Evolutionary conservation across 176 grass and related monocot species (phyloP), one percentile per base, ranked within the genome.

Genomic region (Phyllostachys edulis): DNA sequence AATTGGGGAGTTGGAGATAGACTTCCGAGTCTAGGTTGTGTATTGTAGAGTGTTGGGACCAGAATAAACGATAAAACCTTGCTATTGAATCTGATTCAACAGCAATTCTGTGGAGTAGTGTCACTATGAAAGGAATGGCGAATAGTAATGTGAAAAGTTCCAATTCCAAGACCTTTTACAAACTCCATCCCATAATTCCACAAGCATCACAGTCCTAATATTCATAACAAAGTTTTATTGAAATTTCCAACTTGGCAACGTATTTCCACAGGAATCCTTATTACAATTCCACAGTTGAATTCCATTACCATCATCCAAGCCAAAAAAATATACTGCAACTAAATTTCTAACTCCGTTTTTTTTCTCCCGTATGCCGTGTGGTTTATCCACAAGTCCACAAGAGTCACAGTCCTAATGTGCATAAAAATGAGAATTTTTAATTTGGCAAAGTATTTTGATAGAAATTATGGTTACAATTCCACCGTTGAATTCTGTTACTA

Each of bases 231-330:
- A 4, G 11, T 34, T 34, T 34, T 34, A 2, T 34, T 34, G 13
- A 5, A 78, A 72, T 32, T 76, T 80, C 21, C 5, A 63, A 80
- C 0, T 34, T 80, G 5, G 37, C 4, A 77, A 77, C 34, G 45
- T 42, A 82, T 63, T 81, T 85, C 71, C 54, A 82, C 55, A 49
- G 21, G 59, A 66, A 65, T 71, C 45, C 20, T 56, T 40, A 10
- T 49, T 82, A 71, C 6, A 27, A 36, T 59, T 61, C 60, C 40
- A 60, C 1, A 38, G 50, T 61, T 61, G 23, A 26, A 61, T 61
- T 26, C 57, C 23, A 65, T 4, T 17, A 7, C 9, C 40, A 4
- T 15, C n/a, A 57, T 61, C 36, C 36, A 59, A 76, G 5, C 61
- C 13, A 41, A 41, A 2, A 2, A 17, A 52, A 55, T 37, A 23